phyloP scores from a whole-genome alignment of 345 rosid genomes.

The Streptanthus diversifolius region DNA sequence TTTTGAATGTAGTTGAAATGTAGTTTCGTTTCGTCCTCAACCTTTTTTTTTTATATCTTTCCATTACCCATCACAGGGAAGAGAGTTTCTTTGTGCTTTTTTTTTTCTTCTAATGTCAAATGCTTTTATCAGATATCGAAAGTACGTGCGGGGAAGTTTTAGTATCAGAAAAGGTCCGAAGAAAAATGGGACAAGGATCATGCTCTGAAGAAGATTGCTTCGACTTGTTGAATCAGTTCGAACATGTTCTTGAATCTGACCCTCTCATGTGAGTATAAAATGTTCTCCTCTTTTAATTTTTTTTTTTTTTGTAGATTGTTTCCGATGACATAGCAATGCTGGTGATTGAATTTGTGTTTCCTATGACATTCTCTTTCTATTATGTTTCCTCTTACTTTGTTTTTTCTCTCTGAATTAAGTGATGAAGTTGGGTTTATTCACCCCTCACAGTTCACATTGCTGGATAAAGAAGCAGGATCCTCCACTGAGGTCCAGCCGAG shows the following conservation, averaged over 20 bases:
- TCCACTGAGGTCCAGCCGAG: constrained; percentile 5
- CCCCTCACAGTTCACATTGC: constrained; percentile 66
- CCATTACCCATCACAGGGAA: no score
- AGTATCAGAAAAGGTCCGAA: neutral
- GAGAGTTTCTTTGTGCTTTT: no score
- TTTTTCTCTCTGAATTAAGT: constrained; percentile 37
- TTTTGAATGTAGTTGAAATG: no score
- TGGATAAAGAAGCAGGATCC: constrained; percentile 39
- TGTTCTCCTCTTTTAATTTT: neutral
- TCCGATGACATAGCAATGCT: neutral
- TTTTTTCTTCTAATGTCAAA: no score
- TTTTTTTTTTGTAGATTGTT: neutral
- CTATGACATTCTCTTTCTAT: neutral
- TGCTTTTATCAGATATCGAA: neutral
- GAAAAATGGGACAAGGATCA: constrained; percentile 37
- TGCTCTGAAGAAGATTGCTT: constrained; percentile 20
- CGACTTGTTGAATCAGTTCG: constrained; percentile 49
- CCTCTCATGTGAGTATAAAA: constrained; percentile 61
- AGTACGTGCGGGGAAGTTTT: neutral
- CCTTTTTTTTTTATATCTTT: no score
- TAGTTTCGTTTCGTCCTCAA: no score
- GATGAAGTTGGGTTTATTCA: constrained; percentile 89
- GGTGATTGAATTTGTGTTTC: neutral
- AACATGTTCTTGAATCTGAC: constrained; percentile 62
- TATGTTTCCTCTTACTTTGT: neutral